Percentiles rank a stretch among this genome's conserved stretches.
Conservation (phyloP, 2,329 filamentous ascomycete species). For the Pestalotiopsis sp. region DNA sequence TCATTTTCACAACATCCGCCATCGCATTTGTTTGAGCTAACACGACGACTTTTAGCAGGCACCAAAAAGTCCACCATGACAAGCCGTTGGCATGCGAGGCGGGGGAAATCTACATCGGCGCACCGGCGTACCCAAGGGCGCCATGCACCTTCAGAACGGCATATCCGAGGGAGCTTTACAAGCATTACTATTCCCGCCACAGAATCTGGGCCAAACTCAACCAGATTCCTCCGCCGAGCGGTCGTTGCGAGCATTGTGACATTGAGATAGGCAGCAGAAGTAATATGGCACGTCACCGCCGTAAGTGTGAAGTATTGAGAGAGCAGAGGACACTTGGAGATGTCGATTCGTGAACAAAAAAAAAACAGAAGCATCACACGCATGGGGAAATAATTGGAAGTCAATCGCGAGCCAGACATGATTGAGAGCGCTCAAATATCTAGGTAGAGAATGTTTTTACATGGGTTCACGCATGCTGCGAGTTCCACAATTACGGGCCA, state of each 20-base stretch:
- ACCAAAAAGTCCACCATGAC: background rate
- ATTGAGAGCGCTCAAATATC: too few relatives aligned
- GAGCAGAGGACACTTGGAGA: too few relatives aligned
- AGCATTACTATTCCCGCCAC: background rate
- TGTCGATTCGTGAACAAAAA: too few relatives aligned
- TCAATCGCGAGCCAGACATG: too few relatives aligned
- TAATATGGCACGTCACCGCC: background rate
- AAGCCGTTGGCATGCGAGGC: background rate
- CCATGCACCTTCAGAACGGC: background rate
- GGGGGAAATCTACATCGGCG: background rate
- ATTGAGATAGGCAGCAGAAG: background rate
- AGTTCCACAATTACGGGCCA: too few relatives aligned
- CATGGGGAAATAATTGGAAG: too few relatives aligned
- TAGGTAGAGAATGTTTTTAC: too few relatives aligned
- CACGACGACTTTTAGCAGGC: background rate
- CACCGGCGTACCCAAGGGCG: background rate
- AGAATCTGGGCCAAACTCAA: background rate
- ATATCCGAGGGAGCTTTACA: background rate
- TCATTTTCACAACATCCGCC: background rate
- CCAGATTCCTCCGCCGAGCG: background rate
- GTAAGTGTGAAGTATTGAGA: too few relatives aligned
- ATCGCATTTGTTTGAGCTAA: background rate
- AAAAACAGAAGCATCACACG: too few relatives aligned
- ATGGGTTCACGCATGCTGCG: too few relatives aligned
- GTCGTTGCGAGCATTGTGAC: background rate